Evolutionary conservation across 768 basidiomycete genomes (phyloP), one percentile per base, ranked within the genome.

Genomic region (Suillus subalutaceus): DNA sequence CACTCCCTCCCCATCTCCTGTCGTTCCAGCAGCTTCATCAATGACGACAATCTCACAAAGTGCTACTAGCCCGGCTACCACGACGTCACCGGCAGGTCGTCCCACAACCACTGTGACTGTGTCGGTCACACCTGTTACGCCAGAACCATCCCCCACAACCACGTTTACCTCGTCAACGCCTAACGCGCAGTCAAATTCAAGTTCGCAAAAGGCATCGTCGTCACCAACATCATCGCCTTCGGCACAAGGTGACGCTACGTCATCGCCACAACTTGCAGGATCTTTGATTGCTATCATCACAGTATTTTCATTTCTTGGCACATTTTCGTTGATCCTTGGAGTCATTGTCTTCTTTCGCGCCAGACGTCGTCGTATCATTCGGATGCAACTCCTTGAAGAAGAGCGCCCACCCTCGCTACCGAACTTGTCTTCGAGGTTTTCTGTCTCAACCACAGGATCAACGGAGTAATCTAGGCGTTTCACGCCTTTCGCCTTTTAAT

Each of bases 271-370:
- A 13, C 41, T 59, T 37, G 38, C 65, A 41, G 65, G 43, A 20
- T 63, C 66, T 23, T 59, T 73, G 12, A 69, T 74, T 41, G 69
- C 67, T 26, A 68, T 72, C 57, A 68, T 72, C 48, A 57, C 62
- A 18, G 53, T 68, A 4, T 35, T 67, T 18, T 70, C 70, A 44
- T 55, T 70, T 35, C 57, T 73, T 30, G 70, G 43, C 26, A 35
- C 69, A 10, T 12, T 70, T 12, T 71, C 72, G 35, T 63, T 73
- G 44, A 59, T 65, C 9, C 23, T 71, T 13, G 72, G 70, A 26
- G 15, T 63, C 2, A 64, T 68, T 23, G 30, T 72, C 44, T 74
- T 66, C 46, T 35, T 56, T n/a, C 68, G 73, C 13, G 64, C 55
- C 18, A 67, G 68, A 20, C 50, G 59, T 38, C 64, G 57, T 40